Conservation (phyloP, 192 early-diverging fungal genomes). For the Coemansia sp. region DNA sequence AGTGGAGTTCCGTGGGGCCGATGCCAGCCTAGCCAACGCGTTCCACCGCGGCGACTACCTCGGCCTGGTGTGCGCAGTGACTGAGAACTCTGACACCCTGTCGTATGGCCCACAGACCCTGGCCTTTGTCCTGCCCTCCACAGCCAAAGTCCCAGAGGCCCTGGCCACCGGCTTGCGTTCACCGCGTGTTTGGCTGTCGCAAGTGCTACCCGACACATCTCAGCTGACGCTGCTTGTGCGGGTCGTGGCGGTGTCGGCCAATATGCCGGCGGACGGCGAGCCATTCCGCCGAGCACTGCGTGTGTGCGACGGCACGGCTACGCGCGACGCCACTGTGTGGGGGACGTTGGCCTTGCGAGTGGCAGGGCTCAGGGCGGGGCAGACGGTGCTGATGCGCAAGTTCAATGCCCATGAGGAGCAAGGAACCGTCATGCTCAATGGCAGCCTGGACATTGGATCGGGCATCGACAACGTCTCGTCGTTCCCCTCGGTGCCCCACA, state of each 20-base stretch:
- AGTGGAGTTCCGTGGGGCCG: slow-evolving; percentile 30
- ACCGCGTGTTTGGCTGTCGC: not conserved
- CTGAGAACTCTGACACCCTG: slow-evolving; percentile 4
- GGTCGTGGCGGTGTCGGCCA: slow-evolving; percentile 43
- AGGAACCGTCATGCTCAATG: slow-evolving; percentile 34
- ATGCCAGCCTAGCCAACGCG: slow-evolving; percentile 10
- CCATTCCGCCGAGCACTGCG: slow-evolving; percentile 32
- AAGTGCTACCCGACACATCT: slow-evolving; percentile 28
- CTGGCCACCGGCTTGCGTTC: not conserved
- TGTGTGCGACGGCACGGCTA: slow-evolving; percentile 28
- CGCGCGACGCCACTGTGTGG: slow-evolving; percentile 47
- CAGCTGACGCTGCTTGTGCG: slow-evolving; percentile 36
- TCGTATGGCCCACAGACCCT: slow-evolving; percentile 47
- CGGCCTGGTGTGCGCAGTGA: slow-evolving; percentile 30
- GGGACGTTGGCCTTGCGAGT: slow-evolving; percentile 27
- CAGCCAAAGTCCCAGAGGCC: not conserved
- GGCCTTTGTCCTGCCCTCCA: slow-evolving; percentile 21
- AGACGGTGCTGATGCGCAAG: slow-evolving; percentile 34
- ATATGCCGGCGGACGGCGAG: slow-evolving; percentile 17
- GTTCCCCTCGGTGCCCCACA: slow-evolving; percentile 24
- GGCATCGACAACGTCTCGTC: slow-evolving; percentile 23
- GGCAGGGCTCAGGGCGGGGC: slow-evolving; percentile 31
- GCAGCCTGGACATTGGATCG: slow-evolving; percentile 23
- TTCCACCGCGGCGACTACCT: slow-evolving; percentile 32
- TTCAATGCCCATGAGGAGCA: slow-evolving; percentile 26